A percentile compares a stretch with the other conserved stretches of the same genome.
These are phyloP conservation scores for Pseudonectria buxi DNA, from an alignment of 2,329 filamentous ascomycete genomes.

Conservation along the genomic window DNA sequence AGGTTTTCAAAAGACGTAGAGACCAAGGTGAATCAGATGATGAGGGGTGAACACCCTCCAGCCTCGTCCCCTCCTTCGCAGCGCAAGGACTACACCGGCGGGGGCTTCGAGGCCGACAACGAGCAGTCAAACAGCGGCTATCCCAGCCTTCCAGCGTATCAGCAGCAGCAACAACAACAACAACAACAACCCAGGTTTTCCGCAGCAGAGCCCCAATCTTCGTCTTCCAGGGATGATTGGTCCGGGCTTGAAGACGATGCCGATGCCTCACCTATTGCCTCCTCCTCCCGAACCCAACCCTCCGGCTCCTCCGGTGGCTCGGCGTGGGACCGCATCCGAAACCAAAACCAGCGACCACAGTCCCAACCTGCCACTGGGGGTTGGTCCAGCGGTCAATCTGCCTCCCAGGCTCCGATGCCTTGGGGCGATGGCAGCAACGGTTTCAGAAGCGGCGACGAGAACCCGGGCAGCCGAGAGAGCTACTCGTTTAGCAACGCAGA, in stretches of 20 bases:
- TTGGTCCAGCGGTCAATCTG: too few species aligned
- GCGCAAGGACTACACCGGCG: conserved; percentile 1
- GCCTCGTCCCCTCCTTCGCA: not conserved
- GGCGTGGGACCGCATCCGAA: conserved; percentile 40
- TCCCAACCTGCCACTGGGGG: conserved; percentile 10
- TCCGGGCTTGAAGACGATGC: conserved; percentile 26
- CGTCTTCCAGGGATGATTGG: conserved; percentile 16
- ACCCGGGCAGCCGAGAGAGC: conserved; percentile 14
- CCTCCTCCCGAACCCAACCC: conserved; percentile 20
- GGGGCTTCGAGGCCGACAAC: too few species aligned
- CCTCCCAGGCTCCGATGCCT: not conserved
- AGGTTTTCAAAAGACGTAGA: conserved; percentile 19
- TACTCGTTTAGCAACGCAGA: conserved; percentile 32
- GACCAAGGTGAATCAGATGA: conserved; percentile 17
- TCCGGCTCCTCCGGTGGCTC: conserved; percentile 22
- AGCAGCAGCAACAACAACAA: too few species aligned
- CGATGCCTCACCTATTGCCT: conserved; percentile 38
- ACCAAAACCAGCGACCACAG: conserved; percentile 13
- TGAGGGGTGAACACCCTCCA: conserved; percentile 4
- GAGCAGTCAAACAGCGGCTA: too few species aligned
- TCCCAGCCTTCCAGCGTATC: too few species aligned
- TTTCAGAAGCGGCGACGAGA: conserved; percentile 2
- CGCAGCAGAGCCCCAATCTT: conserved; percentile 6
- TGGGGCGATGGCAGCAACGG: conserved; percentile 23
- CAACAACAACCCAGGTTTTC: not conserved